Conservation (phyloP, 2,329 filamentous ascomycete species). For the Fusarium proliferatum region DNA sequence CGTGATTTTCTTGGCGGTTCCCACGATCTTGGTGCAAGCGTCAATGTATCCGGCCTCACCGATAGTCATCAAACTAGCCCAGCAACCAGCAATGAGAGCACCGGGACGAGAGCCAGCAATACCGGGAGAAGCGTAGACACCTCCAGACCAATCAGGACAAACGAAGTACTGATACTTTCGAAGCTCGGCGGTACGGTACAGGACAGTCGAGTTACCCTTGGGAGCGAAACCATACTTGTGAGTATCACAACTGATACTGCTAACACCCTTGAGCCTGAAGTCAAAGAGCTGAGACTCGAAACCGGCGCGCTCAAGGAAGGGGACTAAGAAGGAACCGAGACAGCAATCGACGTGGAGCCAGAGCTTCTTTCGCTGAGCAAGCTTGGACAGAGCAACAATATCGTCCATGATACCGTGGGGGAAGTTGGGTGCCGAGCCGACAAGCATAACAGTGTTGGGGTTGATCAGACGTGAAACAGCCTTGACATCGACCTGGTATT, state of each 20-base stretch:
- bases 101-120: constrained; percentile 93
- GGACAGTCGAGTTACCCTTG: constrained; percentile 93
- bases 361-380: constrained; percentile 82
- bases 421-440: constrained; percentile 96
- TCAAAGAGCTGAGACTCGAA: constrained; percentile 91
- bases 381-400: constrained; percentile 83
- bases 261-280: constrained; percentile 93
- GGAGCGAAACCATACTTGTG: constrained; percentile 99
- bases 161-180: constrained; percentile 97
- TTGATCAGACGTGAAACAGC: constrained; percentile 88
- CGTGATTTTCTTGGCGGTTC: constrained; percentile 84
- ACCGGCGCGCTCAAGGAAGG: constrained; percentile 91
- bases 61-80: constrained; percentile 89
- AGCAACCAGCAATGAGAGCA: constrained; percentile 94
- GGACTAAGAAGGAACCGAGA: constrained; percentile 92
- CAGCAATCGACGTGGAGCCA: constrained; percentile 98
- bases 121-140: constrained; percentile 93
- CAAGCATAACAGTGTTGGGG: constrained; percentile 91
- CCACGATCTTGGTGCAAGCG: constrained; percentile 88
- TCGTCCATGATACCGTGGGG: constrained; percentile 98
- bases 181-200: constrained; percentile 85
- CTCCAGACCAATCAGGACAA: constrained; percentile 92
- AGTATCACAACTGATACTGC: constrained; percentile 94
- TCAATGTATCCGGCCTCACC: constrained; percentile 90
- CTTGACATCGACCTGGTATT: constrained; percentile 84